A percentile compares a stretch with the other conserved stretches of the same genome.
Evolutionary conservation across 805 yeast genomes (phyloP).

Genomic region (Suhomyces canberraensis): DNA sequence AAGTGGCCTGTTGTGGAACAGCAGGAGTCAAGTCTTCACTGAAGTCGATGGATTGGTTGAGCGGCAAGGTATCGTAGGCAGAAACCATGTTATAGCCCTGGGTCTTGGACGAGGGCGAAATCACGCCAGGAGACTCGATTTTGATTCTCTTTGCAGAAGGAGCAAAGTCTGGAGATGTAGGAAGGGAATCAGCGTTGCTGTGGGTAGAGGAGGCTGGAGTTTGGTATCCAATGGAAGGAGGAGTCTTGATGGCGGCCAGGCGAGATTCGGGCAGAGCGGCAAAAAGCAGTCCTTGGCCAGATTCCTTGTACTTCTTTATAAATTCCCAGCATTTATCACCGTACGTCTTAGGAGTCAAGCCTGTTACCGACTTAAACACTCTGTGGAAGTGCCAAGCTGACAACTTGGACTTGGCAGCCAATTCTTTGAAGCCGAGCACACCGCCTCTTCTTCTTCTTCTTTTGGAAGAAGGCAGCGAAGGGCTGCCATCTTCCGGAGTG

Average conservation of each 20-base stretch:
- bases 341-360: conserved; percentile 83
- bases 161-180: conserved; percentile 11
- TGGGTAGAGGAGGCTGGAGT: conserved; percentile 9
- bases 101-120: conserved; percentile 7
- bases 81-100: conserved; percentile 1
- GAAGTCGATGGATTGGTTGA: not conserved
- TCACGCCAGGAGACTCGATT: conserved; percentile 7
- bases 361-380: conserved; percentile 79
- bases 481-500: conserved; percentile 16
- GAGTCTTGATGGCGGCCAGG: not conserved
- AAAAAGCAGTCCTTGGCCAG: conserved; percentile 9
- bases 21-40: conserved; percentile 2
- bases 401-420: conserved; percentile 78
- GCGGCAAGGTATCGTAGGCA: not conserved
- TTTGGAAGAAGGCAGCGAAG: conserved; percentile 15
- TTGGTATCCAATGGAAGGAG: conserved; percentile 6
- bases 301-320: conserved; percentile 17
- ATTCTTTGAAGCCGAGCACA: conserved; percentile 77
- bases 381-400: conserved; percentile 94
- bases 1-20: conserved; percentile 12
- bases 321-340: conserved; percentile 78
- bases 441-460: conserved; percentile 70
- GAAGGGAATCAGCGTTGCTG: conserved; percentile 6
- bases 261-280: not conserved
- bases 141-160: conserved; percentile 13